Evolutionary conservation across 2,329 filamentous ascomycete genomes (phyloP).

Genomic region (Pseudogymnoascus pannorum): DNA sequence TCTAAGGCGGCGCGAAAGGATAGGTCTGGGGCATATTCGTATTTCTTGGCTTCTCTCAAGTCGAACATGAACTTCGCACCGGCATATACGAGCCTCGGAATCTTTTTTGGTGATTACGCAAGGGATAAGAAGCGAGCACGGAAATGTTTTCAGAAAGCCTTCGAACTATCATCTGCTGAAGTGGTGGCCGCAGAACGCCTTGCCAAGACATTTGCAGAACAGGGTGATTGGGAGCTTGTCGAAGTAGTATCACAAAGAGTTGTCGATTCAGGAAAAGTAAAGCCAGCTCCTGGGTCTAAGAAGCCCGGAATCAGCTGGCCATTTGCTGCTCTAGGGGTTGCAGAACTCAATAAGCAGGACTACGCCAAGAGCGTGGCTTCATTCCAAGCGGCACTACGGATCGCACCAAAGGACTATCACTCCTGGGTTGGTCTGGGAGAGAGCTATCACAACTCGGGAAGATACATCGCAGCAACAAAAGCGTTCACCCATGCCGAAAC

Average conservation of each 20-base stretch:
- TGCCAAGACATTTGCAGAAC: slow-evolving; percentile 77
- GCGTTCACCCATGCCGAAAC: slow-evolving; percentile 80
- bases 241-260: slow-evolving; percentile 87
- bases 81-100: slow-evolving; percentile 81
- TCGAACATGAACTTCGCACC: slow-evolving; percentile 83
- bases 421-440: slow-evolving; percentile 96
- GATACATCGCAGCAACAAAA: slow-evolving; percentile 89
- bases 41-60: slow-evolving; percentile 77
- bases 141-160: slow-evolving; percentile 93
- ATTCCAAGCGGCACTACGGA: slow-evolving; percentile 81
- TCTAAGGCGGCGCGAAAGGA: slow-evolving; percentile 69
- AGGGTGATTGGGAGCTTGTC: slow-evolving; percentile 92
- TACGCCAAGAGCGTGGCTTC: slow-evolving; percentile 83
- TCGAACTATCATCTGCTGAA: slow-evolving; percentile 84
- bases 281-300: slow-evolving; percentile 85
- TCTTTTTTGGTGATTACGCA: slow-evolving; percentile 86
- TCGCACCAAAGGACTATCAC: slow-evolving; percentile 81
- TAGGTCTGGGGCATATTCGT: slow-evolving; percentile 73
- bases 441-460: slow-evolving; percentile 88
- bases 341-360: slow-evolving; percentile 89
- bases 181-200: slow-evolving; percentile 81
- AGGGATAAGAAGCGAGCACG: slow-evolving; percentile 79
- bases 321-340: slow-evolving; percentile 85
- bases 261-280: slow-evolving; percentile 88
- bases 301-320: slow-evolving; percentile 93